phyloP scores from a whole-genome alignment of 805 yeast species.

The Candida adriatica region DNA sequence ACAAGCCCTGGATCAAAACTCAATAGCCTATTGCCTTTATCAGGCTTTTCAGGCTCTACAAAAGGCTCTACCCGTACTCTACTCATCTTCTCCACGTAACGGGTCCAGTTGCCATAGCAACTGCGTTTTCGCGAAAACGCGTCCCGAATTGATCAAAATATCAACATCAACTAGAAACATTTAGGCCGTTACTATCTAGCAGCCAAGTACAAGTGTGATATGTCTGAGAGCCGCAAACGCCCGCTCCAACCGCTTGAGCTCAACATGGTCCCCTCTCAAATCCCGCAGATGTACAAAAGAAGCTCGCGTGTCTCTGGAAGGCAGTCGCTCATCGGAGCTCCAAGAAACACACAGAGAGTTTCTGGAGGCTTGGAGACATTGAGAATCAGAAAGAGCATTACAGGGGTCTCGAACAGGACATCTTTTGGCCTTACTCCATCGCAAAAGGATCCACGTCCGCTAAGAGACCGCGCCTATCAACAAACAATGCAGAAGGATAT shows the following conservation, averaged over 20 bases:
- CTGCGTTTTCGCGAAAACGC: too few species aligned
- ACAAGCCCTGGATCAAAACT: too few species aligned
- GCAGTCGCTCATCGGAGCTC: slow-evolving; percentile 27
- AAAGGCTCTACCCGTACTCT: too few species aligned
- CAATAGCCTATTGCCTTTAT: too few species aligned
- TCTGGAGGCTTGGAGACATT: slow-evolving; percentile 23
- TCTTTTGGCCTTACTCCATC: slow-evolving; percentile 22
- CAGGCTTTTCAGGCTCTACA: too few species aligned
- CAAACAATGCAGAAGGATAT: slow-evolving; percentile 58
- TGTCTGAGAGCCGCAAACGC: too few species aligned
- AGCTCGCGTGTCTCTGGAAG: slow-evolving; percentile 20
- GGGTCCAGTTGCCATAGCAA: too few species aligned
- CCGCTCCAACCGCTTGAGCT: slow-evolving; percentile 21
- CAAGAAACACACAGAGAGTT: slow-evolving; percentile 20
- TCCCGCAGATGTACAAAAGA: slow-evolving; percentile 20
- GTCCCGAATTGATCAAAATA: too few species aligned
- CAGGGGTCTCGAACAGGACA: slow-evolving; percentile 20
- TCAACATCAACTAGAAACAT: too few species aligned
- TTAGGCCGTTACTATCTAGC: too few species aligned
- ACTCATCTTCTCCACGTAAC: too few species aligned
- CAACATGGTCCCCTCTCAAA: slow-evolving; percentile 22
- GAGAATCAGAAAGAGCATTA: slow-evolving; percentile 16
- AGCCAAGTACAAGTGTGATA: too few species aligned
- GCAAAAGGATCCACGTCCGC: slow-evolving; percentile 63
- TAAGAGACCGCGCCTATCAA: slow-evolving; percentile 68